Percentiles rank a stretch among this genome's conserved stretches.
phyloP scores from a whole-genome alignment of 2,329 filamentous ascomycete species.

The Phoma sp. region DNA sequence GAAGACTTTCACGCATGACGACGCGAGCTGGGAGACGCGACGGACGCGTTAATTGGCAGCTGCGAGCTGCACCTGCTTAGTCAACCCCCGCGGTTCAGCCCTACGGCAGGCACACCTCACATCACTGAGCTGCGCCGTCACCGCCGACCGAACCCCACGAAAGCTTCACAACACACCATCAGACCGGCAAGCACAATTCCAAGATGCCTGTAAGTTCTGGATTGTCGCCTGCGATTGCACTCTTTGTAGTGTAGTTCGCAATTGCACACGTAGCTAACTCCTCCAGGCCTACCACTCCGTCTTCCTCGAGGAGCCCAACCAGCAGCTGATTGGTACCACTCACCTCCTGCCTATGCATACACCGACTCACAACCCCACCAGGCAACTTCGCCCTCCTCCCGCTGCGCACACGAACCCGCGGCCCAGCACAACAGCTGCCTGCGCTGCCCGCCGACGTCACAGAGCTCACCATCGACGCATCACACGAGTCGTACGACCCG shows the following conservation, averaged over 20 bases:
- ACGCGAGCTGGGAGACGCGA: conserved; percentile 17
- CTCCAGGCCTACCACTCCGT: conserved; percentile 95
- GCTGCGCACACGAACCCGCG: conserved; percentile 90
- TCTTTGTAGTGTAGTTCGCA: background rate
- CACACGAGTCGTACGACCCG: conserved; percentile 93
- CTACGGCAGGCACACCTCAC: conserved; percentile 37
- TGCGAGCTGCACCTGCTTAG: conserved; percentile 26
- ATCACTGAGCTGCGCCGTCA: conserved; percentile 37
- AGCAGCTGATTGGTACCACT: conserved; percentile 65
- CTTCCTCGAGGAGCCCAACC: conserved; percentile 82
- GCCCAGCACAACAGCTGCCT: conserved; percentile 88
- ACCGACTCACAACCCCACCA: conserved; percentile 29
- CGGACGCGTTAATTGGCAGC: conserved; percentile 46
- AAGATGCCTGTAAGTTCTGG: conserved; percentile 56
- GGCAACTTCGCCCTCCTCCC: conserved; percentile 96
- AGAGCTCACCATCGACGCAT: conserved; percentile 71
- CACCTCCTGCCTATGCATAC: background rate
- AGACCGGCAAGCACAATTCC: conserved; percentile 28
- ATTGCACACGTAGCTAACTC: conserved; percentile 21
- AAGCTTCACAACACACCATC: conserved; percentile 20
- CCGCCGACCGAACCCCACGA: conserved; percentile 33
- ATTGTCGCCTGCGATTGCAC: background rate
- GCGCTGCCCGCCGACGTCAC: conserved; percentile 60
- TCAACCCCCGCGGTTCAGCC: conserved; percentile 43
- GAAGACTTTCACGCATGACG: conserved; percentile 4